These are phyloP conservation scores for Suillus alpinus DNA, from an alignment of 768 basidiomycete genomes.

Conservation along the genomic window DNA sequence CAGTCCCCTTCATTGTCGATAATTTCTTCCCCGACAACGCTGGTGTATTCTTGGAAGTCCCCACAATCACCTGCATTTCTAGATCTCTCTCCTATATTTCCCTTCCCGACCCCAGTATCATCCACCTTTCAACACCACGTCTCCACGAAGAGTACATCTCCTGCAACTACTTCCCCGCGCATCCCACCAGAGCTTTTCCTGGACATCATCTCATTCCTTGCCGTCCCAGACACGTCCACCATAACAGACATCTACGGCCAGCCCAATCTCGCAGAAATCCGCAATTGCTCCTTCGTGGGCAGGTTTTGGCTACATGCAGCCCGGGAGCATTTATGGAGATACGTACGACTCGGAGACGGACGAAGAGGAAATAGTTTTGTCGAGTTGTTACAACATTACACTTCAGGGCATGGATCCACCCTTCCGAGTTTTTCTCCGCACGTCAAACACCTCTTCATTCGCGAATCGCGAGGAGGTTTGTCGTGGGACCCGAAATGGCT, in stretches of 20 bases:
- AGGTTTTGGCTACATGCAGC: conserved; percentile 28
- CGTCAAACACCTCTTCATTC: conserved; percentile 22
- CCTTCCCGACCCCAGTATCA: not conserved
- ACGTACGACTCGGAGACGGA: conserved; percentile 17
- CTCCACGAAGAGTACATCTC: not conserved
- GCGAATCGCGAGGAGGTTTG: conserved; percentile 27
- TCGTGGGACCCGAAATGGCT: conserved; percentile 34
- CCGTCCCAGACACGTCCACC: conserved; percentile 11
- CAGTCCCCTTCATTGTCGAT: not conserved
- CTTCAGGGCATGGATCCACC: conserved; percentile 18
- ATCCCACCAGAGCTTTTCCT: conserved; percentile 31
- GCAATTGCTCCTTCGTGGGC: conserved; percentile 28
- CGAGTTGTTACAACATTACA: conserved; percentile 17
- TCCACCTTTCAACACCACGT: not conserved
- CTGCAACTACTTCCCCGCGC: conserved; percentile 7
- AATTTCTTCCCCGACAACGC: not conserved
- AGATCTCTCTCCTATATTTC: not conserved
- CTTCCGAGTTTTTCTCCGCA: conserved; percentile 64
- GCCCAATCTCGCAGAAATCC: conserved; percentile 18
- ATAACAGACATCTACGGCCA: conserved; percentile 15
- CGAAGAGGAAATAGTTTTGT: conserved; percentile 21
- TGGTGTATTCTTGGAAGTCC: not conserved
- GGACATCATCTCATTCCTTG: conserved; percentile 26
- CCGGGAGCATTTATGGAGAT: conserved; percentile 21
- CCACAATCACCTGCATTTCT: not conserved